Conservation (phyloP, 176 grass and related monocot genomes). For the Triticum monococcum region DNA sequence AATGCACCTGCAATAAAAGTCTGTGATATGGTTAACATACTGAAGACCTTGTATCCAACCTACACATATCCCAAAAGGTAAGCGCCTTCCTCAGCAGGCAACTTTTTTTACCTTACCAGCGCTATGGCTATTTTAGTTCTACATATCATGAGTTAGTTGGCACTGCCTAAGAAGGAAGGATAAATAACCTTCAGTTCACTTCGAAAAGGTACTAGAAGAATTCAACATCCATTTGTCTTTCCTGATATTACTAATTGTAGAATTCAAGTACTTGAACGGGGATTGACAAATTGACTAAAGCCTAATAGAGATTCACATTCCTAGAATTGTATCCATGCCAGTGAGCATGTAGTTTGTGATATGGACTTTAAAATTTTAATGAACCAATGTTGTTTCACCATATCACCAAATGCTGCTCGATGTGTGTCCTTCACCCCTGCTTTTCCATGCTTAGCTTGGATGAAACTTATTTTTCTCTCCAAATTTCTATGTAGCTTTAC, state of each 20-base stretch:
- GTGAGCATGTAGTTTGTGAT: background rate
- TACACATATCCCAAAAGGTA: constrained; percentile 48
- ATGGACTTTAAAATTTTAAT: background rate
- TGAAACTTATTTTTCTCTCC: background rate
- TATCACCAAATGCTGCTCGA: background rate
- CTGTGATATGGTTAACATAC: constrained; percentile 38
- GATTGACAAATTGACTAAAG: background rate
- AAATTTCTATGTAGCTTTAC: constrained; percentile 29
- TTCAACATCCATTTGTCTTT: background rate
- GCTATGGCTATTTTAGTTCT: background rate
- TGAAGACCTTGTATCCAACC: constrained; percentile 37
- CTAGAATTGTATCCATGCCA: background rate
- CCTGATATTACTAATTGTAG: background rate
- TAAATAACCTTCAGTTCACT: background rate
- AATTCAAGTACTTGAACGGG: background rate
- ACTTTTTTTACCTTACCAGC: background rate
- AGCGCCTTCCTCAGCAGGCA: background rate
- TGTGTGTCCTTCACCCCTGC: background rate
- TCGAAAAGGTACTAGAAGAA: too few relatives aligned
- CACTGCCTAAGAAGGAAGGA: background rate
- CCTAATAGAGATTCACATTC: background rate
- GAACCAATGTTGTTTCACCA: background rate
- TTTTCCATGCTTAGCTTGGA: background rate
- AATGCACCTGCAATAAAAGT: constrained; percentile 34
- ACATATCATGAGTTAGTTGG: background rate